Conservation (phyloP, 768 basidiomycete genomes). For the Coprinopsis cinerea region DNA sequence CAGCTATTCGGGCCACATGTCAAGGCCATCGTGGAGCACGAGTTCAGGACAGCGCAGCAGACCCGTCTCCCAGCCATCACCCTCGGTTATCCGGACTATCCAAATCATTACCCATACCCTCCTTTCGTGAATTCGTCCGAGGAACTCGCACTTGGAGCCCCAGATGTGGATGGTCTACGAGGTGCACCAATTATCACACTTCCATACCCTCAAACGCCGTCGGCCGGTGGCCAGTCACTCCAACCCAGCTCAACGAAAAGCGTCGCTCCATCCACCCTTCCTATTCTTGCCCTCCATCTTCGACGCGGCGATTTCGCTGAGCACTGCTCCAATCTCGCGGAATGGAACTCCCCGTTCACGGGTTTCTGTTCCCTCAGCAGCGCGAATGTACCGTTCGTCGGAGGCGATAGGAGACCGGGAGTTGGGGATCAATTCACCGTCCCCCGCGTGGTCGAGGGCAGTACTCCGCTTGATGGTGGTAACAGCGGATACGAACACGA, state of each 20-base stretch:
- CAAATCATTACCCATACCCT: not conserved
- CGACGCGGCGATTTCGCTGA: conserved; percentile 50
- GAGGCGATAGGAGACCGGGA: too few species aligned
- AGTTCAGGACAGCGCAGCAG: not conserved
- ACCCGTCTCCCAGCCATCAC: not conserved
- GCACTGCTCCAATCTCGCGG: conserved; percentile 41
- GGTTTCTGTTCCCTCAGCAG: conserved; percentile 24
- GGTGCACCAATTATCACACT: not conserved
- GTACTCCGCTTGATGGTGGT: too few species aligned
- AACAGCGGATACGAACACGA: too few species aligned
- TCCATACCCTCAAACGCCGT: conserved; percentile 7
- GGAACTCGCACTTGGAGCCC: not conserved
- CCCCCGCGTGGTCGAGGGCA: too few species aligned
- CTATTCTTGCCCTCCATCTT: conserved; percentile 52
- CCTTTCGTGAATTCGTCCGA: not conserved
- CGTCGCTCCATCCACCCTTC: conserved; percentile 19
- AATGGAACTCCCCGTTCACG: conserved; percentile 35
- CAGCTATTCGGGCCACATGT: not conserved
- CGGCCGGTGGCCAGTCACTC: conserved; percentile 6
- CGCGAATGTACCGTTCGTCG: conserved; percentile 4
- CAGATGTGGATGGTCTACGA: not conserved
- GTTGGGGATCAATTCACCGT: too few species aligned
- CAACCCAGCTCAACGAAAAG: not conserved
- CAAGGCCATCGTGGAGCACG: not conserved
- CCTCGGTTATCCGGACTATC: conserved; percentile 13